phyloP scores from a whole-genome alignment of 257 asterid genomes.

The Solanum dulcamara region DNA sequence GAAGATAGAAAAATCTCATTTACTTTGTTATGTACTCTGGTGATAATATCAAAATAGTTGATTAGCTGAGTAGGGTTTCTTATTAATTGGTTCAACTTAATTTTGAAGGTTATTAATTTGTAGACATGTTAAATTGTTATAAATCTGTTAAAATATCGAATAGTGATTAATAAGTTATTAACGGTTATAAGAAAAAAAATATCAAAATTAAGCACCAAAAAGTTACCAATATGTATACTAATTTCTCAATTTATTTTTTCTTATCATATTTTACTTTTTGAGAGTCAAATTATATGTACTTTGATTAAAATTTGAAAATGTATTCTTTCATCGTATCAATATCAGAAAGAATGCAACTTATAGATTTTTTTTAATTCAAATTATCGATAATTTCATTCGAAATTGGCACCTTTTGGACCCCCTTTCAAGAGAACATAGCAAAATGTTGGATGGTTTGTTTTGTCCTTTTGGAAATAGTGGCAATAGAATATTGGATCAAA shows the following conservation, averaged over 20 bases:
- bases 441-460: not conserved
- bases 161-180: not conserved
- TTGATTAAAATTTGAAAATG: fast-evolving
- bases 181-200: not conserved
- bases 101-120: not conserved
- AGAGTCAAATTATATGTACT: fast-evolving
- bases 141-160: too few species aligned
- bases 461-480: not conserved
- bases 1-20: too few species aligned
- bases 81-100: not conserved
- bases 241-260: not conserved
- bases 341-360: fast-evolving
- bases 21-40: too few species aligned
- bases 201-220: not conserved
- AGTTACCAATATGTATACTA: not conserved
- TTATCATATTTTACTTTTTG: fast-evolving
- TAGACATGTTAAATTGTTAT: not conserved
- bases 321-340: not conserved
- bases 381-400: not conserved
- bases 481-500: not conserved
- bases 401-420: not conserved
- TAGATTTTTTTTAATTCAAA: not conserved
- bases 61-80: not conserved
- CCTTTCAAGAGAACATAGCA: not conserved
- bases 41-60: not conserved